Base-by-base conservation (phyloP, 2,329 filamentous ascomycete species). In the Chlorencoelia australis region DNA sequence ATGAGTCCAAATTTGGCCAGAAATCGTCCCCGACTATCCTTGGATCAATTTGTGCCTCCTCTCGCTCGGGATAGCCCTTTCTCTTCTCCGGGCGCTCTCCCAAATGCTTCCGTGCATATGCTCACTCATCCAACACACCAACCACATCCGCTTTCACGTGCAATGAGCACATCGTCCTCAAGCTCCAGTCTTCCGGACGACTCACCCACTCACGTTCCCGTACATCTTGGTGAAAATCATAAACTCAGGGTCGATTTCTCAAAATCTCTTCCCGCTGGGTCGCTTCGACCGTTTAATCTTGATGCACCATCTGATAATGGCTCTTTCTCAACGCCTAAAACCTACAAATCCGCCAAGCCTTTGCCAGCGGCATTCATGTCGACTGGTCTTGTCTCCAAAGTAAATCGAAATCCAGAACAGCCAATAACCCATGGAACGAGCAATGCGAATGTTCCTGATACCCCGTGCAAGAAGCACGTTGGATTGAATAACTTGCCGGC, bases 311-410 rank as follows among this genome's bases (percentile, higher is more conserved):
- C 71, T 28, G 63, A 68, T 2, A 66, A 67, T 14, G 69, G 67
- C 4, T 56, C 59, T 15, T 79, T 85, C 47, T 79, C 80, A 20
- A 93, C 85, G 0, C 85, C 85, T 0, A 72, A 80, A 36, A 75
- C 73, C 37, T 91, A 83, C 62, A 88, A 85, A 59, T 67, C 75
- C 33, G 81, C 76, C 6, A 86, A 79, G 54, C 82, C 88, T 15
- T 71, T 83, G 38, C 79, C 83, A 20, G 78, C 82, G 26, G 87
- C 87, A 5, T 95, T 95, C 61, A 87, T 86, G 68, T 96, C 91
- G 1, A 96, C 91, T 1, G 88, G 89, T 1, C 66, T 98, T 18
- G 81, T 98, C 36, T 95, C 91, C 8, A 98, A 98, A 64, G 84
- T 93, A 59, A 93, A 91, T 53, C 79, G 84, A 39, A 79, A 84